Conservation (phyloP, 192 early-diverging fungal species). For the Mortierella hygrophila region DNA sequence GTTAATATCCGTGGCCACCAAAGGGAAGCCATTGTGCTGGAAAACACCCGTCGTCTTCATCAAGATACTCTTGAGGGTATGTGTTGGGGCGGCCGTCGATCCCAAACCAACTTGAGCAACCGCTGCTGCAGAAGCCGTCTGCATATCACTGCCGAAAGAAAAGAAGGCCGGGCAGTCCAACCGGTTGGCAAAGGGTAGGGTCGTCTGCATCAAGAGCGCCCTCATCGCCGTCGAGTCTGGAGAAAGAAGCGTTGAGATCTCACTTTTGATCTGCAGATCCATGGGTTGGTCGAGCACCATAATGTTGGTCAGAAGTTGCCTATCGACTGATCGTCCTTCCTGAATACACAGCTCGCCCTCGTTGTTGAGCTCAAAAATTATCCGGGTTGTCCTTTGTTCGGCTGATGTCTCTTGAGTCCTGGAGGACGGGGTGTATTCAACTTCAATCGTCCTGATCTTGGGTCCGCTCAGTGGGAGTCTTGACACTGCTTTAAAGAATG, state of each 20-base stretch:
- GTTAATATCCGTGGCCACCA: constrained; percentile 35
- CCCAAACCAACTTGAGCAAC: constrained; percentile 35
- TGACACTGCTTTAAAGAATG: constrained; percentile 41
- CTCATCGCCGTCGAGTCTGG: not conserved
- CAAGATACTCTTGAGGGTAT: constrained; percentile 41
- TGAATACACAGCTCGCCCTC: constrained; percentile 24
- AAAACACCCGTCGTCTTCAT: constrained; percentile 44
- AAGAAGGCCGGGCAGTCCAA: constrained; percentile 39
- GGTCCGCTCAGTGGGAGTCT: constrained; percentile 15
- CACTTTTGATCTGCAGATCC: constrained; percentile 43
- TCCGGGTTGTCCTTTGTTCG: not conserved
- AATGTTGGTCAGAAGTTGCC: constrained; percentile 13
- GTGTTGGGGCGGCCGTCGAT: not conserved
- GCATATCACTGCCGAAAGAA: constrained; percentile 3
- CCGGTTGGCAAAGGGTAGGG: constrained; percentile 5
- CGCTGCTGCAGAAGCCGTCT: not conserved
- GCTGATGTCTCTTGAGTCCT: not conserved
- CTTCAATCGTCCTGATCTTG: constrained; percentile 37
- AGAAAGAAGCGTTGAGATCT: constrained; percentile 17
- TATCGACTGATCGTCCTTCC: constrained; percentile 10
- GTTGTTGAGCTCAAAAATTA: constrained; percentile 30
- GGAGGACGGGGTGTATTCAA: constrained; percentile 34
- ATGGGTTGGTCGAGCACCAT: constrained; percentile 53
- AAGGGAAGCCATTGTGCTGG: constrained; percentile 18
- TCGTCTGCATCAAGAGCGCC: constrained; percentile 11